phyloP scores from a whole-genome alignment of 2,329 filamentous ascomycete genomes.

The Monosporascus sp. region DNA sequence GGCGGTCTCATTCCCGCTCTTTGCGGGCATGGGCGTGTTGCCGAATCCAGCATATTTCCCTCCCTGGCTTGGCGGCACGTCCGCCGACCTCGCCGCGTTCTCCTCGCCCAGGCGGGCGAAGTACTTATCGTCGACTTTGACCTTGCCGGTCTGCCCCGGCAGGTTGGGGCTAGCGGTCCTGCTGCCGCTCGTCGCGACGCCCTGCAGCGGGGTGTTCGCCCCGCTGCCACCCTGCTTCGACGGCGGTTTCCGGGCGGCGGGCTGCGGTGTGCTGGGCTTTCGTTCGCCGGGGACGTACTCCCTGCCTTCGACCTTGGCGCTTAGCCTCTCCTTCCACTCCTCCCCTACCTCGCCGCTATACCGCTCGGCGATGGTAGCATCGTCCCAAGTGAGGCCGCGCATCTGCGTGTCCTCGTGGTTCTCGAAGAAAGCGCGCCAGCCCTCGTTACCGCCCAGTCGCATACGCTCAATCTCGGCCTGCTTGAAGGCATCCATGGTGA shows the following conservation, averaged over 20 bases:
- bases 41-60: conserved; percentile 93
- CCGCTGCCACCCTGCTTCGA: conserved; percentile 27
- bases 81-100: conserved; percentile 70
- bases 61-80: conserved; percentile 79
- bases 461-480: conserved; percentile 87
- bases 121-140: conserved; percentile 76
- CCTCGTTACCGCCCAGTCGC: conserved; percentile 84
- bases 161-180: conserved; percentile 35
- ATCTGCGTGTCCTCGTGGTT: conserved; percentile 61
- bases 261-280: conserved; percentile 34
- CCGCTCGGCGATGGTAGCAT: conserved; percentile 82
- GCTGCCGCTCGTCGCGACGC: conserved; percentile 31
- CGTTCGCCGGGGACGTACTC: conserved; percentile 77
- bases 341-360: conserved; percentile 88
- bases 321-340: conserved; percentile 89
- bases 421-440: conserved; percentile 85
- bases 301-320: conserved; percentile 78
- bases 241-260: conserved; percentile 29
- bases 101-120: conserved; percentile 80
- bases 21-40: conserved; percentile 58
- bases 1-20: conserved; percentile 26
- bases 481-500: conserved; percentile 99
- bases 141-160: conserved; percentile 37
- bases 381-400: conserved; percentile 70
- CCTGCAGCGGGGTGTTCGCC: conserved; percentile 32